phyloP scores from a whole-genome alignment of 352 stramenopile genomes.

The Globisporangium paddicum region DNA sequence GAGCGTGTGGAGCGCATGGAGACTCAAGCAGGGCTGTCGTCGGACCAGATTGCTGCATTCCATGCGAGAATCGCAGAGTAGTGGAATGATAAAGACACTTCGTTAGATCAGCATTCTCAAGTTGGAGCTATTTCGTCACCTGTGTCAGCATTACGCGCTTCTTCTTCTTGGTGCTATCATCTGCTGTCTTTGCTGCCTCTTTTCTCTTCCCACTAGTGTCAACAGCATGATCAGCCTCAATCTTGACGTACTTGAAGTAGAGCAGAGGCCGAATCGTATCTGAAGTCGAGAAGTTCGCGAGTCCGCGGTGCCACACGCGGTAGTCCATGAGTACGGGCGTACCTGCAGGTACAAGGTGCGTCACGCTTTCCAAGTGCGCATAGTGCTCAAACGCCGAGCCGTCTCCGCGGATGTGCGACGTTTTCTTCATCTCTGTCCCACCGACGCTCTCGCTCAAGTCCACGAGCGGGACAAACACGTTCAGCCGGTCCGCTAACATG shows the following conservation, averaged over 20 bases:
- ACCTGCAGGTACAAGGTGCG: constrained; percentile 40
- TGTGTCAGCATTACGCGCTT: constrained; percentile 6
- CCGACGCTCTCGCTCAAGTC: constrained; percentile 38
- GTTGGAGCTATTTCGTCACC: background rate
- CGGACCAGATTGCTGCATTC: constrained; percentile 26
- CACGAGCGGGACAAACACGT: constrained; percentile 72
- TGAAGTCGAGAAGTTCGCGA: constrained; percentile 37
- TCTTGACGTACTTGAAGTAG: constrained; percentile 66
- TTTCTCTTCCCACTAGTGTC: background rate
- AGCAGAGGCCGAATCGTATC: constrained; percentile 45
- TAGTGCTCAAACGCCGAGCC: constrained; percentile 49
- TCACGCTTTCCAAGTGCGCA: constrained; percentile 43
- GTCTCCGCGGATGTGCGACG: constrained; percentile 43
- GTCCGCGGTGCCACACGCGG: constrained; percentile 66
- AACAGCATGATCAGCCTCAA: background rate
- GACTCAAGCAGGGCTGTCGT: constrained; percentile 24
- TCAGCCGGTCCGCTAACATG: constrained; percentile 54
- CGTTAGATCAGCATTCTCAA: background rate
- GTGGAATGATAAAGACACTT: background rate
- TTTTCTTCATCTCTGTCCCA: constrained; percentile 66
- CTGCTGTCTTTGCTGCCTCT: too few relatives aligned
- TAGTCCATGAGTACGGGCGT: constrained; percentile 78
- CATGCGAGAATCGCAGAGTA: constrained; percentile 14
- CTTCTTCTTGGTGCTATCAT: background rate
- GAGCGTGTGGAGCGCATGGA: constrained; percentile 11